Evolutionary conservation across 768 basidiomycete species (phyloP).

Genomic region (Piloderma croceum): DNA sequence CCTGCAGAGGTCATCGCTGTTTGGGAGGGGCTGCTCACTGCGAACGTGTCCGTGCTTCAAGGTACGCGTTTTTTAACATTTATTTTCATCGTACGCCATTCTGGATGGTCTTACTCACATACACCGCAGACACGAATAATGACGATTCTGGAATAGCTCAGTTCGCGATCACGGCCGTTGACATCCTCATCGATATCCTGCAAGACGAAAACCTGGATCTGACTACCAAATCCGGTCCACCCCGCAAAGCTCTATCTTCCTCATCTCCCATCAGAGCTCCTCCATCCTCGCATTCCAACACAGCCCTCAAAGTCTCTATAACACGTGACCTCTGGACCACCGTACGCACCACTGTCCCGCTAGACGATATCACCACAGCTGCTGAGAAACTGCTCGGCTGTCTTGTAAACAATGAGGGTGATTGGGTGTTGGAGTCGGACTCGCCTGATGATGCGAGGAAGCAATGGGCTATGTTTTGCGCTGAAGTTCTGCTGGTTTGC

Average conservation of each 20-base stretch:
- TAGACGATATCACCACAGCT: slow-evolving; percentile 34
- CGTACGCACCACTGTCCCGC: slow-evolving; percentile 39
- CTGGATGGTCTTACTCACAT: slow-evolving; percentile 23
- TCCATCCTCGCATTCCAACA: slow-evolving; percentile 29
- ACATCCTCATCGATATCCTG: slow-evolving; percentile 45
- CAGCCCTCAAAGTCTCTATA: slow-evolving; percentile 51
- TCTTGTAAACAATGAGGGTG: slow-evolving; percentile 44
- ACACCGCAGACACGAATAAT: slow-evolving; percentile 31
- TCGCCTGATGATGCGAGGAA: slow-evolving; percentile 39
- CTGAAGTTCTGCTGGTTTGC: slow-evolving; percentile 46
- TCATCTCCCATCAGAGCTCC: slow-evolving; percentile 5
- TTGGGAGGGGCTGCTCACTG: slow-evolving; percentile 54
- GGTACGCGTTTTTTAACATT: slow-evolving; percentile 27
- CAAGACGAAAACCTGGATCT: slow-evolving; percentile 43
- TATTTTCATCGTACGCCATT: slow-evolving; percentile 1
- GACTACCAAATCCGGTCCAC: slow-evolving; percentile 19
- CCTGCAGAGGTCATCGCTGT: slow-evolving; percentile 48
- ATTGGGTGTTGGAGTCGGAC: slow-evolving; percentile 39
- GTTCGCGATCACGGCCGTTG: slow-evolving; percentile 36
- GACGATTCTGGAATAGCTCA: slow-evolving; percentile 34
- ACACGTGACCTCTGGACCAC: slow-evolving; percentile 54
- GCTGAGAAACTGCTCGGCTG: slow-evolving; percentile 42
- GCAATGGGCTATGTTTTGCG: slow-evolving; percentile 58
- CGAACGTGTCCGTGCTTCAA: slow-evolving; percentile 41
- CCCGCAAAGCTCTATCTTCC: slow-evolving; percentile 10